These are phyloP conservation scores for Mycena sanguinolenta DNA, from an alignment of 768 basidiomycete species.

Conservation along the genomic window DNA sequence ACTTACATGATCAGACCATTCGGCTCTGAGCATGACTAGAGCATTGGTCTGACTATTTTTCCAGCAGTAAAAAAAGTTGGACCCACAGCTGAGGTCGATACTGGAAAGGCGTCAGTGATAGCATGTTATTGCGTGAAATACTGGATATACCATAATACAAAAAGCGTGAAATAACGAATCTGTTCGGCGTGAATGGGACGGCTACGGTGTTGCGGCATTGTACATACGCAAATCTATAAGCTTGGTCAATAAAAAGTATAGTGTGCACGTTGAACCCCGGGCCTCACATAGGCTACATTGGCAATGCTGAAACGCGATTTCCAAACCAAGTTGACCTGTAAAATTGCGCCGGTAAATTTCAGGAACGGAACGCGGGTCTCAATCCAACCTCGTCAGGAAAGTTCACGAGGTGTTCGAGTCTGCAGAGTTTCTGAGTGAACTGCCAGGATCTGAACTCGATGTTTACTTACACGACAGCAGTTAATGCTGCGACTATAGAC, in stretches of 20 bases:
- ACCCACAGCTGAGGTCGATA: slow-evolving; percentile 17
- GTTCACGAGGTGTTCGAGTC: slow-evolving; percentile 23
- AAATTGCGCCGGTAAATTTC: not conserved
- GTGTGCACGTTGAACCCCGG: not conserved
- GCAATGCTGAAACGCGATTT: slow-evolving; percentile 10
- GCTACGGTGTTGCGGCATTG: not conserved
- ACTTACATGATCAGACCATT: slow-evolving; percentile 20
- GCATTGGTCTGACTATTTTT: not conserved
- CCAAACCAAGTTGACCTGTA: slow-evolving; percentile 25
- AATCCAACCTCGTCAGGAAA: slow-evolving; percentile 25
- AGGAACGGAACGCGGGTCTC: not conserved
- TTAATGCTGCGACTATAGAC: slow-evolving; percentile 11
- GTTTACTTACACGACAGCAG: slow-evolving; percentile 17
- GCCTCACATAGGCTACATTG: slow-evolving; percentile 22
- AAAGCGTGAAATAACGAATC: slow-evolving; percentile 30
- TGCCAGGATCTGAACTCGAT: not conserved
- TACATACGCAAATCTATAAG: slow-evolving; percentile 17
- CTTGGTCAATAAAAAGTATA: not conserved
- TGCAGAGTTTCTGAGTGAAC: not conserved
- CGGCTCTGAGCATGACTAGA: slow-evolving; percentile 2
- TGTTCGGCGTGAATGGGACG: not conserved
- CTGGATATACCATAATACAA: slow-evolving; percentile 5
- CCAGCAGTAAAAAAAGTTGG: not conserved
- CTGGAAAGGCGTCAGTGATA: not conserved
- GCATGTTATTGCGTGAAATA: not conserved